Evolutionary conservation across 805 yeast species (phyloP).

Genomic region (Starmera pachycereana): DNA sequence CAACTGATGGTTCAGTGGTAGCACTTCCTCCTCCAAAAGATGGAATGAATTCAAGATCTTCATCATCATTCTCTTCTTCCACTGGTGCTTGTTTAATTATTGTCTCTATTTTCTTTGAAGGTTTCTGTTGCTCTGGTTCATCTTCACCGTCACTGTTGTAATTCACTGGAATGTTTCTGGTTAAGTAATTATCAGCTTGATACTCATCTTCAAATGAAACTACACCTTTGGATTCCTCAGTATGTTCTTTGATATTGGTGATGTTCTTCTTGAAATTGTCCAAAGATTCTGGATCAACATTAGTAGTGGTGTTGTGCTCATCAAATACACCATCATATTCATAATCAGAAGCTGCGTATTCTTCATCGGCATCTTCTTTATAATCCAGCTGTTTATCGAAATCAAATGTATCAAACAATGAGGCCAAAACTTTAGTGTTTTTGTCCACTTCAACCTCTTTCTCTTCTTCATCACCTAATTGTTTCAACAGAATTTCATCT

Average conservation of each 20-base stretch:
- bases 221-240: slow-evolving; percentile 8
- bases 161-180: slow-evolving; percentile 6
- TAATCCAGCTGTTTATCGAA: slow-evolving; percentile 41
- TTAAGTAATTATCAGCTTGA: too few relatives aligned
- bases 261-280: slow-evolving; percentile 19
- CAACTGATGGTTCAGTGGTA: not conserved
- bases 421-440: slow-evolving; percentile 35
- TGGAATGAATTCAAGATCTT: slow-evolving; percentile 42
- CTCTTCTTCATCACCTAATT: slow-evolving; percentile 24
- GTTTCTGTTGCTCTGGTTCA: slow-evolving; percentile 8
- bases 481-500: slow-evolving; percentile 10
- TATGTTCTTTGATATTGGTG: slow-evolving; percentile 15
- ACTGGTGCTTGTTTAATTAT: slow-evolving; percentile 13
- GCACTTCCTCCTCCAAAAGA: slow-evolving; percentile 30
- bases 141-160: slow-evolving; percentile 3
- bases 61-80: slow-evolving; percentile 16
- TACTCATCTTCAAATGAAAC: slow-evolving; percentile 14
- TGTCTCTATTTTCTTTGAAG: slow-evolving; percentile 11
- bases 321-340: slow-evolving; percentile 33
- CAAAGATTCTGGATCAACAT: slow-evolving; percentile 26
- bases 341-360: slow-evolving; percentile 29
- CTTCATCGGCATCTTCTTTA: slow-evolving; percentile 29
- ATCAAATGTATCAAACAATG: slow-evolving; percentile 36
- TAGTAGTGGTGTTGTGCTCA: slow-evolving; percentile 22
- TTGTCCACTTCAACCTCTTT: slow-evolving; percentile 31